Conservation (phyloP, 2,329 filamentous ascomycete species). For the Xylariaceae sp. region DNA sequence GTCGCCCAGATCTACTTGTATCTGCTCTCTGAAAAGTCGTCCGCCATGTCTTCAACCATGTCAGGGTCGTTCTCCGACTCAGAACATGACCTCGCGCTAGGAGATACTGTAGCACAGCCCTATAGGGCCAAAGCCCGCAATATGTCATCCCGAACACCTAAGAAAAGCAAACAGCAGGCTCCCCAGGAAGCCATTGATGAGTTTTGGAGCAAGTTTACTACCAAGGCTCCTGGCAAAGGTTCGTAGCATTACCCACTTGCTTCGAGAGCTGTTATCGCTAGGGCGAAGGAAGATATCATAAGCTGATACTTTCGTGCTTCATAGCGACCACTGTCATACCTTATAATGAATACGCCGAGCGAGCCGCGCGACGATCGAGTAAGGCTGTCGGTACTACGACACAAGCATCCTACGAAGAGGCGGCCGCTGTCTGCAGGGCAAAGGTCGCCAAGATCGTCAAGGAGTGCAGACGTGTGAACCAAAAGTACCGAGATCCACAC, state of each 20-base stretch:
- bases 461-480: constrained; percentile 77
- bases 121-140: constrained; percentile 33
- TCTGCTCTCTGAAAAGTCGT: neutral
- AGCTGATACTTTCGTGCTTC: neutral
- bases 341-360: constrained; percentile 68
- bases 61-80: constrained; percentile 29
- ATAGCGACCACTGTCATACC: constrained; percentile 72
- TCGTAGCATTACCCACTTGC: neutral
- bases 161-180: constrained; percentile 52
- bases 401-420: constrained; percentile 74
- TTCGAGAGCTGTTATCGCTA: neutral
- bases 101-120: constrained; percentile 23
- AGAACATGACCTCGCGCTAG: constrained; percentile 27
- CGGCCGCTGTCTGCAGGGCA: constrained; percentile 69
- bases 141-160: constrained; percentile 27
- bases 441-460: constrained; percentile 67
- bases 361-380: constrained; percentile 61
- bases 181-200: constrained; percentile 73
- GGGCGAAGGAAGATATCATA: neutral
- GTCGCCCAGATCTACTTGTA: neutral
- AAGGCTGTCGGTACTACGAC: constrained; percentile 60
- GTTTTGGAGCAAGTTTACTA: constrained; percentile 76
- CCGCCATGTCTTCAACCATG: constrained; percentile 17
- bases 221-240: constrained; percentile 74
- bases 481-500: constrained; percentile 85